Conservation (phyloP, 371 early-diverging fungal genomes). For the Mucor ambiguus region DNA sequence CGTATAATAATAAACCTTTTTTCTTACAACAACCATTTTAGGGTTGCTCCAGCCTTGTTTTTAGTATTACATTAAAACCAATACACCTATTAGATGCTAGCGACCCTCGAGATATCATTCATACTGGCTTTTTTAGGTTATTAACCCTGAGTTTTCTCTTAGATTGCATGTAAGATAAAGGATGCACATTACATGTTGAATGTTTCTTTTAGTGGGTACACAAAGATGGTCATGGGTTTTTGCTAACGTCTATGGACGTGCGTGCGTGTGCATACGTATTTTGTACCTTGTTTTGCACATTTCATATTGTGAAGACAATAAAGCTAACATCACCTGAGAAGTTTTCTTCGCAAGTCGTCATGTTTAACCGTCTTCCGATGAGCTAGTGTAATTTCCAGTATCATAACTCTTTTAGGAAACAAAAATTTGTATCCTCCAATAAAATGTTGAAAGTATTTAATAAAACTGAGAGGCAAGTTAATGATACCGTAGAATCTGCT, state of each 20-base stretch:
- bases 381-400: neutral
- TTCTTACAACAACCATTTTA: neutral
- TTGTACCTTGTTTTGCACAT: neutral
- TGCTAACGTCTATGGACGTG: neutral
- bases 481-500: too few relatives aligned
- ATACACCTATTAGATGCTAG: neutral
- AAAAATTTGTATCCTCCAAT: too few relatives aligned
- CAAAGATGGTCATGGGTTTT: slow-evolving; percentile 1
- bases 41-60: neutral
- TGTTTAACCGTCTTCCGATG: neutral
- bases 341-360: neutral
- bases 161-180: neutral
- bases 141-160: neutral
- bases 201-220: neutral
- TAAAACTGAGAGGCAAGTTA: too few relatives aligned
- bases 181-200: neutral
- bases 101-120: neutral
- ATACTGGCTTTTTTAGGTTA: neutral
- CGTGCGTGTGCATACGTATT: neutral
- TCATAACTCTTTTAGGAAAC: too few relatives aligned
- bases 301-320: neutral
- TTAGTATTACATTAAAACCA: neutral
- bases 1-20: neutral
- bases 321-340: neutral
- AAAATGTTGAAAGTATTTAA: too few relatives aligned